Conservation (phyloP, 371 early-diverging fungal species). For the Apophysomyces ossiformis region DNA sequence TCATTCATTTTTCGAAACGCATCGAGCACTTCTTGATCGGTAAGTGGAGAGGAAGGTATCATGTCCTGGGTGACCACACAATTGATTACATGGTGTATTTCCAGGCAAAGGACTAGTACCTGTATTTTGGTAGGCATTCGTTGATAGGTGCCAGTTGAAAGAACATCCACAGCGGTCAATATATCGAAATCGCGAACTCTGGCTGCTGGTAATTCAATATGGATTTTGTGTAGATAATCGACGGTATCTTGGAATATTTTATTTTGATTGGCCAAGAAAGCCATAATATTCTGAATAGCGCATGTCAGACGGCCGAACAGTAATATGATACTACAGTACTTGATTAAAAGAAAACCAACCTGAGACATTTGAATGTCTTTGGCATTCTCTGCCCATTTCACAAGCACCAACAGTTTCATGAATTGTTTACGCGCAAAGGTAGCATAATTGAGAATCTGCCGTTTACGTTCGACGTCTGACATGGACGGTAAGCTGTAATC, state of each 20-base stretch:
- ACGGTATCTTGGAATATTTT: slow-evolving; percentile 69
- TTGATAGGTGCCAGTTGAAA: slow-evolving; percentile 76
- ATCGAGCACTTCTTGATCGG: slow-evolving; percentile 56
- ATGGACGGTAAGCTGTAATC: slow-evolving; percentile 58
- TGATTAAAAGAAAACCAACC: slow-evolving; percentile 31
- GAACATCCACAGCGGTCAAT: slow-evolving; percentile 73
- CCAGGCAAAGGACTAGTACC: slow-evolving; percentile 23
- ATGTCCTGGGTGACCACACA: slow-evolving; percentile 41
- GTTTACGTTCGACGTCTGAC: slow-evolving; percentile 62
- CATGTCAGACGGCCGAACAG: not conserved
- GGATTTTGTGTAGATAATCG: slow-evolving; percentile 69
- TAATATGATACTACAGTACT: not conserved
- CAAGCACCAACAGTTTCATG: slow-evolving; percentile 67
- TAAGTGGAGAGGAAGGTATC: slow-evolving; percentile 59
- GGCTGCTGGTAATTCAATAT: slow-evolving; percentile 65
- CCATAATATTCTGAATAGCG: slow-evolving; percentile 64
- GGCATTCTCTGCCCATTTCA: slow-evolving; percentile 76
- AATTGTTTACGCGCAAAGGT: slow-evolving; percentile 65
- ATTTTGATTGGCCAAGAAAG: slow-evolving; percentile 74
- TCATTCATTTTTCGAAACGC: slow-evolving; percentile 68
- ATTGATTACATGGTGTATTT: not conserved
- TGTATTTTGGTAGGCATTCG: slow-evolving; percentile 64
- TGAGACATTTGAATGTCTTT: slow-evolving; percentile 78
- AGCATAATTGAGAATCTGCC: slow-evolving; percentile 60
- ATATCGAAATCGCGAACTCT: slow-evolving; percentile 80